Evolutionary conservation across 2,329 filamentous ascomycete species (phyloP).

Genomic region (Trichocomaceae sp.): DNA sequence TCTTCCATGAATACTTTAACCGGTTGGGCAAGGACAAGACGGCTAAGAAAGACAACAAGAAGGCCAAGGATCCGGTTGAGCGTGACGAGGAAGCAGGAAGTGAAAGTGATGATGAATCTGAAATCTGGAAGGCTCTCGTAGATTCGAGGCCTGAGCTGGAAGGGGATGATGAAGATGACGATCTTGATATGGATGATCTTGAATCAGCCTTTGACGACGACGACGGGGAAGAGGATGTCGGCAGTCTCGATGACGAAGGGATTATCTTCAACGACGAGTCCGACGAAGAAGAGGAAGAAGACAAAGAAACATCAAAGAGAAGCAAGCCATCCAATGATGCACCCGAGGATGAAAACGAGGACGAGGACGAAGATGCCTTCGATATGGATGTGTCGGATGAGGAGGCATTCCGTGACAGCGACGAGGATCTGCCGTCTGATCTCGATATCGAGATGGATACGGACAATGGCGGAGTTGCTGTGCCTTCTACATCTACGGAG

Average conservation of each 20-base stretch:
- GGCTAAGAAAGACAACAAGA: constrained; percentile 52
- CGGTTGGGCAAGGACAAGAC: constrained; percentile 59
- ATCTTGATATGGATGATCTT: constrained; percentile 50
- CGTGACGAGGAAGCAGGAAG: constrained; percentile 39
- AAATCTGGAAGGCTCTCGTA: constrained; percentile 89
- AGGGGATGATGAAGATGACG: constrained; percentile 52
- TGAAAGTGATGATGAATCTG: constrained; percentile 61
- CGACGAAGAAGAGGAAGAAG: constrained; percentile 32
- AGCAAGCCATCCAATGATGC: constrained; percentile 20
- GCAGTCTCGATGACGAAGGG: constrained; percentile 32
- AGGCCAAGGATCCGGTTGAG: constrained; percentile 36
- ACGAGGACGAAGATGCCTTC: constrained; percentile 50
- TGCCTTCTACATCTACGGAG: constrained; percentile 21
- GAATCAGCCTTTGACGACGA: constrained; percentile 47
- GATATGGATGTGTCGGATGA: constrained; percentile 44
- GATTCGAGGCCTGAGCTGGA: constrained; percentile 72
- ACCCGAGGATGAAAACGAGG: constrained; percentile 42
- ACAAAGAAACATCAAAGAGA: constrained; percentile 16
- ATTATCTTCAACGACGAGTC: constrained; percentile 45
- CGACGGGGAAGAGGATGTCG: constrained; percentile 42
- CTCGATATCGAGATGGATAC: constrained; percentile 39
- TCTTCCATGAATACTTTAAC: constrained; percentile 97
- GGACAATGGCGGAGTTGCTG: constrained; percentile 31
- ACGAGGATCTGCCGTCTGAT: constrained; percentile 49
- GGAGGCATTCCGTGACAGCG: constrained; percentile 45